These are phyloP conservation scores for Porogramme epimiltina DNA, from an alignment of 1,284 basidiomycete species.

Conservation along the genomic window DNA sequence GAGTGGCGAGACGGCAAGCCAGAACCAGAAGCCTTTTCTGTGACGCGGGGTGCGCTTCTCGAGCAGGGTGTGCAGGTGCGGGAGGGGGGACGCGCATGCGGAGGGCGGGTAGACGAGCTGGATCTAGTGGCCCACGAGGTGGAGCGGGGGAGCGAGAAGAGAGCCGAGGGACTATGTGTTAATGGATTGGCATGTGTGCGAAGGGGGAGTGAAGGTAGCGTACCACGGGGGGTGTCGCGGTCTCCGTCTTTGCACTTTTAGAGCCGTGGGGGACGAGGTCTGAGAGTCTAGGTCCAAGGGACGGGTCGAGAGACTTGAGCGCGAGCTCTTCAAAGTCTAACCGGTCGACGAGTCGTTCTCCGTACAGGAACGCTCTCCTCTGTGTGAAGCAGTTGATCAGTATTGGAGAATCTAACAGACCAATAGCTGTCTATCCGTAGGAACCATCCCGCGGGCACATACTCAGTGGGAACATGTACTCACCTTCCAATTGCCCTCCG, in stretches of 20 bases:
- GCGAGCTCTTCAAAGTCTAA: conserved; percentile 79
- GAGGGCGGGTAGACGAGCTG: conserved; percentile 70
- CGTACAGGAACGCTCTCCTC: conserved; percentile 60
- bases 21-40: conserved; percentile 62
- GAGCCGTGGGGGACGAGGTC: conserved; percentile 20
- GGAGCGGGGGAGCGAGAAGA: not conserved
- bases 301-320: conserved; percentile 68
- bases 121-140: conserved; percentile 47
- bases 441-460: too few relatives aligned
- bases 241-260: conserved; percentile 10
- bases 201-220: not conserved
- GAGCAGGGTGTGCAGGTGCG: conserved; percentile 55
- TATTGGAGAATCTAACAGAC: not conserved
- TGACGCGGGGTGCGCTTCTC: conserved; percentile 62
- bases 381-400: conserved; percentile 25
- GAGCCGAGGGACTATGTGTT: conserved; percentile 11
- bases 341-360: conserved; percentile 66
- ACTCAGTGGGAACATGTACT: conserved; percentile 11
- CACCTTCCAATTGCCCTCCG: conserved; percentile 70
- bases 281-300: conserved; percentile 52
- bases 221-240: conserved; percentile 20
- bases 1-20: conserved; percentile 65
- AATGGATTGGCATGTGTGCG: conserved; percentile 21
- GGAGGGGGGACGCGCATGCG: conserved; percentile 47
- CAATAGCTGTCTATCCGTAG: too few relatives aligned